Evolutionary conservation across 495 filamentous ascomycete genomes (phyloP), one percentile per base, ranked within the genome.

Genomic region (Echria macrotheca): DNA sequence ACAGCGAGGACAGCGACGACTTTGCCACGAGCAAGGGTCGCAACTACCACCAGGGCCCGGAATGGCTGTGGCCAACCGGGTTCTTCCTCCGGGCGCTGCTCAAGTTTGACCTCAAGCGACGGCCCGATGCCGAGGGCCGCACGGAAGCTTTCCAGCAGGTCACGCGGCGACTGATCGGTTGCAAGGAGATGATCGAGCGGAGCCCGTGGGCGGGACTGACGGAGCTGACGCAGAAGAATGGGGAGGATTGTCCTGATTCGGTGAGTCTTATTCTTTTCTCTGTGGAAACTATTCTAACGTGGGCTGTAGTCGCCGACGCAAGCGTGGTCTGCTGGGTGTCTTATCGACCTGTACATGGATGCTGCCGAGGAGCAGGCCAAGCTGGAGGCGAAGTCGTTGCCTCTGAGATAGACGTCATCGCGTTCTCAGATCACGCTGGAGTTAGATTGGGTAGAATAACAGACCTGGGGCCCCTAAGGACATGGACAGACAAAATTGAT

Each of bases 51-150:
- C 93, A 97, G 66, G 94, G 94, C 1, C 94, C 94, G 0, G 94
- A 99, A 66, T 99, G 94, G 94, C 72, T 96, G n/a, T 99, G 94
- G 94, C 94, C 90, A 1, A 88, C 87, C 3, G 94, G 94, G 6
- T 99, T 86, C 75, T 97, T 91, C 73, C 73, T 96, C 12, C 79
- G 94, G 28, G 94, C 94, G 1, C 70, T 99, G 47, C 71, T 97
- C 43, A 84, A 87, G 63, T 96, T 97, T 60, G 91, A 96, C 66
- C 72, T 96, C 32, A 74, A 78, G 69, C 74, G 91, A 5, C 73
- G 88, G 0, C 69, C 63, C 14, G 75, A 78, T 47, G 81, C 79
- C 54, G 66, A 70, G 47, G 79, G 78, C 42, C 77, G 83, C 32
- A 84, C 84, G 5, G 94, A 96, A 69, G 85, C 82, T 1, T 93